Evolutionary conservation across 2,329 filamentous ascomycete genomes (phyloP).

Genomic region (Ophiocordyceps robertsii): DNA sequence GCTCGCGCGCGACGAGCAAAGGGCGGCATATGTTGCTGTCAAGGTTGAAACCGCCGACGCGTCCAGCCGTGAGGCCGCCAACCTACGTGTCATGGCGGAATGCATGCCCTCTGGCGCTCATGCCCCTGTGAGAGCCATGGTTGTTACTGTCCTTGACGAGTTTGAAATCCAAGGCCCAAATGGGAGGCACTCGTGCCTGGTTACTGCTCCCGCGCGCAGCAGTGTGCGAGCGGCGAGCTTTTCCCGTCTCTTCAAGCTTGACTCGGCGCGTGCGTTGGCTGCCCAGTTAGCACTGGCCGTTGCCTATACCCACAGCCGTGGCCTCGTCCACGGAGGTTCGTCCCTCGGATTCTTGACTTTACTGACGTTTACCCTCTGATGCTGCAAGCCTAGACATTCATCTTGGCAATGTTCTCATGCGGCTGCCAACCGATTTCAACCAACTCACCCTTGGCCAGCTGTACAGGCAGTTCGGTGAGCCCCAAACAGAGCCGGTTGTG

Average conservation of each 20-base stretch:
- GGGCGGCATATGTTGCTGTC: no score
- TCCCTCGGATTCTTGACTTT: background rate
- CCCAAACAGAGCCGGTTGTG: slow-evolving; percentile 9
- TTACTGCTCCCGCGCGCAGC: no score
- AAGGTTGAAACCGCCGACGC: no score
- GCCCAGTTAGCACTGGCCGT: slow-evolving; percentile 14
- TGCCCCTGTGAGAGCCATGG: no score
- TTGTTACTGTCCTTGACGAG: no score
- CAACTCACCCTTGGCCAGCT: slow-evolving; percentile 7
- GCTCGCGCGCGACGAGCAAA: no score
- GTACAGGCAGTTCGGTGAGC: slow-evolving; percentile 10
- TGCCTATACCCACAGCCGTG: slow-evolving; percentile 11
- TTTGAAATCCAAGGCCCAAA: no score
- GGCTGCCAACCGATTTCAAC: slow-evolving; percentile 4
- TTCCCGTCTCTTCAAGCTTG: slow-evolving; percentile 9
- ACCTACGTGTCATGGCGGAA: no score
- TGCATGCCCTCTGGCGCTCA: no score
- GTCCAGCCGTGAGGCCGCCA: no score
- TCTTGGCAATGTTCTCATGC: slow-evolving; percentile 18
- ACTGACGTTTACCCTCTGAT: background rate
- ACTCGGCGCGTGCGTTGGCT: slow-evolving; percentile 11
- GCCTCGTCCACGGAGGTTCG: slow-evolving; percentile 16
- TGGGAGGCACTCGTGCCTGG: no score
- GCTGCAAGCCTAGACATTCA: slow-evolving; percentile 13
- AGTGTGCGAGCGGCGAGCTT: background rate